A percentile compares a stretch with the other conserved stretches of the same genome.
Evolutionary conservation across 2,329 filamentous ascomycete genomes (phyloP).

Genomic region (Microsporum audouinii): DNA sequence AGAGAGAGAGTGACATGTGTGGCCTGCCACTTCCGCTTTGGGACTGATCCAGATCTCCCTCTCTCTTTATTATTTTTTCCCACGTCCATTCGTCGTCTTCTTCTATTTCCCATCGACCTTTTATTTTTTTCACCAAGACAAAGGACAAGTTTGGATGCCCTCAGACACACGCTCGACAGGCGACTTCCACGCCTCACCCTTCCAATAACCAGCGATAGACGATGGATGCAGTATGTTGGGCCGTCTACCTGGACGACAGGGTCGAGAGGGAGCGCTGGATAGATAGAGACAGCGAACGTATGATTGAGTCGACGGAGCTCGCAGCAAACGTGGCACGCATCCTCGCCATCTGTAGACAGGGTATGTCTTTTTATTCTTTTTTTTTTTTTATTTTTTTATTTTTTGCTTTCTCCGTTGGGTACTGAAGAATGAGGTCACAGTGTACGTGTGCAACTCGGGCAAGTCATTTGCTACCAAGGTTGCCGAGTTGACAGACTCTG

Average conservation of each 20-base stretch:
- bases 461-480: conserved; percentile 43
- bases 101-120: not conserved
- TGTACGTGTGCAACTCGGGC: conserved; percentile 44
- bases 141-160: not conserved
- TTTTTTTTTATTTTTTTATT: no score
- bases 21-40: not conserved
- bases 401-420: no score
- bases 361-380: conserved; percentile 25
- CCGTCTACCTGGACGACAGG: conserved; percentile 38
- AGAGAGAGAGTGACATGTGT: not conserved
- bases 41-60: not conserved
- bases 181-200: not conserved
- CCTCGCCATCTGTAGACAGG: conserved; percentile 43
- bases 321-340: conserved; percentile 40
- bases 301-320: conserved; percentile 35
- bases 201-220: conserved; percentile 6
- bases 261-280: conserved; percentile 37
- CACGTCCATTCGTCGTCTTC: not conserved
- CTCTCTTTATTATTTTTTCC: not conserved
- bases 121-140: not conserved
- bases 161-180: not conserved
- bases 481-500: conserved; percentile 40
- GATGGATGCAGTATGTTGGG: conserved; percentile 35
- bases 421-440: conserved; percentile 21
- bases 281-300: conserved; percentile 17